Base-by-base conservation (phyloP, 257 asterid genomes). In the Pogostemon cablin region DNA sequence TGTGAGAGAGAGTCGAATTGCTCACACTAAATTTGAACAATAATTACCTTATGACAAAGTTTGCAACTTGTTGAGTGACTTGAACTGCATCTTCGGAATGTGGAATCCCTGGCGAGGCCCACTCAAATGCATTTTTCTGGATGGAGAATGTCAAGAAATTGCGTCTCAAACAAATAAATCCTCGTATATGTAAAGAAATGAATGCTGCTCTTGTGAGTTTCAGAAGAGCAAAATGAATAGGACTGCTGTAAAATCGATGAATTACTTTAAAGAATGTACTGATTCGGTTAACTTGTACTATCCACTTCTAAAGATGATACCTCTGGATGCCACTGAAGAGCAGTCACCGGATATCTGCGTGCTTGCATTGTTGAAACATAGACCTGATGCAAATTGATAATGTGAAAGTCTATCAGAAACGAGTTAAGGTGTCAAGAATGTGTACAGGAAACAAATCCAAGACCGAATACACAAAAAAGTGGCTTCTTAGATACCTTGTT, bases 301-400 rank as follows among this genome's bases (percentile, higher is more conserved):
- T 25, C 32, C 38, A 42, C 8, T 12, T 46, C 57, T 41, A 9
- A 57, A 53, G 15, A 72, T 41, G 48, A 4, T 83, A 91, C 95
- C 95, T 88, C 97, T 9, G 96, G 96, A 54, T 91, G 93, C 97
- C 97, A 91, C 71, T 88, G 96, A 69, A 86, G 74, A 77, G 85
- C 96, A 74, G 91, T 84, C 49, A 91, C 82, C 6, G 97, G 97
- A 43, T 91, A 91, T 62, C 54, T 77, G 65, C 62, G 80, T 59
- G 88, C 92, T 78, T 83, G 81, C 71, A 87, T 86, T 9, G 97
- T 84, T 17, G 97, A 91, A 54, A 88, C 88, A 68, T 88, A 91
- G 39, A 82, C 85, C 97, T 91, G 82, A 77, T 46, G 80, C 12
- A 65, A 61, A 53, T 47, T 48, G 65, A 72, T 50, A 54, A 6